phyloP scores from a whole-genome alignment of 805 yeast species.

The Maudiozyma pseudohumilis region DNA sequence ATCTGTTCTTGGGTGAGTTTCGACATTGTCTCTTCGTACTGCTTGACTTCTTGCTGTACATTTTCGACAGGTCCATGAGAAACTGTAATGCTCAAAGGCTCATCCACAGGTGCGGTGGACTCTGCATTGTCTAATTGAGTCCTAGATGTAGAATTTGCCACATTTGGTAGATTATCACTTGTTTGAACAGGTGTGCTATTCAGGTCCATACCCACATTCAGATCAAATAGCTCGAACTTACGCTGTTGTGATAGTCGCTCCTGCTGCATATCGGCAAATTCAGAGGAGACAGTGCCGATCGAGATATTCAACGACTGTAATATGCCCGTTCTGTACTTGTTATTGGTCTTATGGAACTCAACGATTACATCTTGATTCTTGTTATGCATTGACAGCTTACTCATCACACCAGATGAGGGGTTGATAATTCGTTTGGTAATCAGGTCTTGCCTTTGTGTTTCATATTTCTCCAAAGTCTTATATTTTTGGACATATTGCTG shows the following conservation, averaged over 20 bases:
- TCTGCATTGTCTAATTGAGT: not conserved
- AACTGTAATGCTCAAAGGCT: slow-evolving; percentile 21
- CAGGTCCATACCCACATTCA: slow-evolving; percentile 7
- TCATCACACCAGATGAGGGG: slow-evolving; percentile 16
- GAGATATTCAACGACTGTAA: slow-evolving; percentile 39
- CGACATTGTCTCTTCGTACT: slow-evolving; percentile 29
- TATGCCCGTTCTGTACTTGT: slow-evolving; percentile 39
- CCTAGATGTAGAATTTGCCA: not conserved
- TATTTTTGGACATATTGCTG: slow-evolving; percentile 44
- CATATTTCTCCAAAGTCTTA: slow-evolving; percentile 42
- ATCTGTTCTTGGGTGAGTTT: slow-evolving; percentile 43
- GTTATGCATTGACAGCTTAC: slow-evolving; percentile 28
- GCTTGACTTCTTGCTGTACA: slow-evolving; percentile 27
- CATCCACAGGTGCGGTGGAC: slow-evolving; percentile 1
- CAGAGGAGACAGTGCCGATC: slow-evolving; percentile 34
- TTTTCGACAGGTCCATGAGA: slow-evolving; percentile 19
- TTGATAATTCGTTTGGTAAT: slow-evolving; percentile 18
- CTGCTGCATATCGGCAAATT: slow-evolving; percentile 41
- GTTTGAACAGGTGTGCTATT: not conserved
- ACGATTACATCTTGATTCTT: slow-evolving; percentile 18
- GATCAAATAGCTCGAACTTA: slow-evolving; percentile 28
- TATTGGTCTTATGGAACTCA: slow-evolving; percentile 30
- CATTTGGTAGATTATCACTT: not conserved
- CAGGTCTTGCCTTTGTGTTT: slow-evolving; percentile 33
- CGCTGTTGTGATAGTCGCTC: slow-evolving; percentile 33